Evolutionary conservation across 169 alveolate genomes (phyloP).

Genomic region (Plasmodium yoelii): DNA sequence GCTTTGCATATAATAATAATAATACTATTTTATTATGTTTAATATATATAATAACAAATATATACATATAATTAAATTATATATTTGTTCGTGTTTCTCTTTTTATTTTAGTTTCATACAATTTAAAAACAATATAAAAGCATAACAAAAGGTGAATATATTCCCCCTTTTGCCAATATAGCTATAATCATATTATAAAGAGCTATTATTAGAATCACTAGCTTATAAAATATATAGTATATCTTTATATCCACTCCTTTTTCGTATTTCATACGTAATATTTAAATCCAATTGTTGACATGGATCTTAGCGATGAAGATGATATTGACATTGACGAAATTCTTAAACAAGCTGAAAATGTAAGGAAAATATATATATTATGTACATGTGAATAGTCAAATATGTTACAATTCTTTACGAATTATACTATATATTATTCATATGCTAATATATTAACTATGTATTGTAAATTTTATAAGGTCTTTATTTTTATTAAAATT

Average conservation of each 20-base stretch:
- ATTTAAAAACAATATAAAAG: no score
- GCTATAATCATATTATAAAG: no score
- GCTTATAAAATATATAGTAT: neutral
- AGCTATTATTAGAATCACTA: no score
- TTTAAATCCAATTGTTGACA: slow-evolving; percentile 1
- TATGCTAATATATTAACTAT: neutral
- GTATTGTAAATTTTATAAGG: neutral
- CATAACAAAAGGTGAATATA: no score
- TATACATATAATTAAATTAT: no score
- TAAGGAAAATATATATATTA: slow-evolving; percentile 6
- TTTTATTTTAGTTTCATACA: no score
- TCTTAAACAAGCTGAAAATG: slow-evolving; percentile 71
- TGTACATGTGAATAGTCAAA: neutral
- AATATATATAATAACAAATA: no score
- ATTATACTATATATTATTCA: neutral
- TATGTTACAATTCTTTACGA: neutral
- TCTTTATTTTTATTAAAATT: neutral
- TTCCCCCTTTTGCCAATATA: no score
- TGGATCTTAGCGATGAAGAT: slow-evolving; percentile 73
- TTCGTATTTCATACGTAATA: neutral
- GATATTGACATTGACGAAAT: slow-evolving; percentile 71
- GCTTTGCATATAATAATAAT: no score
- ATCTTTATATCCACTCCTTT: neutral
- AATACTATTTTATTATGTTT: no score
- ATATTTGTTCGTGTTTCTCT: no score